Conservation (phyloP, 176 grass and related monocot genomes). For the Ensete ventricosum region DNA sequence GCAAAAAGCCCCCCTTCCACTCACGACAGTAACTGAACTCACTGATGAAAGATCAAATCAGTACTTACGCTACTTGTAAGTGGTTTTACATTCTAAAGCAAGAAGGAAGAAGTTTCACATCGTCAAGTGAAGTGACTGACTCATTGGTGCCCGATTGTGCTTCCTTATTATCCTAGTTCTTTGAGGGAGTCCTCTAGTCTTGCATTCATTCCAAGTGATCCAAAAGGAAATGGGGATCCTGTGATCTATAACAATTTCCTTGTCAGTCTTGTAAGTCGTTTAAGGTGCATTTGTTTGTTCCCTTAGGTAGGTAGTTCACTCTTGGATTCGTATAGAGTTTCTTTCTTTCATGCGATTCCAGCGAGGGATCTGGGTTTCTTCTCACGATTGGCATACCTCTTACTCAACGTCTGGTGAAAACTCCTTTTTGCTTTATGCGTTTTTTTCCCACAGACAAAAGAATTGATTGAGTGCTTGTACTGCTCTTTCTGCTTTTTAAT, state of each 20-base stretch:
- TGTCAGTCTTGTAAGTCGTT: background rate
- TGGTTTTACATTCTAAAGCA: background rate
- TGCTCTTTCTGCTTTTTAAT: no score
- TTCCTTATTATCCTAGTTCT: background rate
- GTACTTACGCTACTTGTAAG: background rate
- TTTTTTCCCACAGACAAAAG: no score
- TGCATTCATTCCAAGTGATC: background rate
- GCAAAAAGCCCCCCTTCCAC: background rate
- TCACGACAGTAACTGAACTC: background rate
- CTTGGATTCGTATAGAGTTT: no score
- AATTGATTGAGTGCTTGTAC: no score
- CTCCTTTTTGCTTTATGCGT: no score
- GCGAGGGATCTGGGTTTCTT: no score
- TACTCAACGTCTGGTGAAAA: no score
- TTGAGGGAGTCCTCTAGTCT: background rate
- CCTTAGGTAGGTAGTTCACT: no score
- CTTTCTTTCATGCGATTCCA: no score
- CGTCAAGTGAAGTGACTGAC: background rate
- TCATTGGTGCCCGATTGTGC: background rate
- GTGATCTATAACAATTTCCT: background rate
- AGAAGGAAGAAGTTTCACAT: background rate
- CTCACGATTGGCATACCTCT: no score
- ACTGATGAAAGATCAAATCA: background rate
- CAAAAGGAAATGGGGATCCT: background rate
- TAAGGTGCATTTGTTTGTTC: background rate